A percentile compares a stretch with the other conserved stretches of the same genome.
Conservation (phyloP, 2,329 filamentous ascomycete genomes). For the Colletotrichum acutatum region DNA sequence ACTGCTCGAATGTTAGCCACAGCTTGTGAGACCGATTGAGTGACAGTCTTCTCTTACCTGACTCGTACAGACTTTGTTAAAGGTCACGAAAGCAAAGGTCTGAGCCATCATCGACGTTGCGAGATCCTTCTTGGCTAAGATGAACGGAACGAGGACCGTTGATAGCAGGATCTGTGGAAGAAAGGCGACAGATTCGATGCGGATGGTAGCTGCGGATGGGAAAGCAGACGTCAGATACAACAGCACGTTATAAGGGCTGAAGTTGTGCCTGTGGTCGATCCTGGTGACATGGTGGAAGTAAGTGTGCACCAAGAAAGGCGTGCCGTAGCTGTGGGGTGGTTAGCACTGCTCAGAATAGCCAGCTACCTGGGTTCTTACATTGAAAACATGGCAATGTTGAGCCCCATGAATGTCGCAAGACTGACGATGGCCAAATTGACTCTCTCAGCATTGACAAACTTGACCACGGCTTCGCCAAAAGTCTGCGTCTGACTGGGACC, state of each 20-base stretch:
- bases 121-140: conserved; percentile 83
- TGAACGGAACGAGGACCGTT: conserved; percentile 78
- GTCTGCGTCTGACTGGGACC: conserved; percentile 28
- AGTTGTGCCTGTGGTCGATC: conserved; percentile 97
- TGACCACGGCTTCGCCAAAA: conserved; percentile 39
- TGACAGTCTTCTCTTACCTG: conserved; percentile 70
- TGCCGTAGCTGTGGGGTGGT: conserved; percentile 71
- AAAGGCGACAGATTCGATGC: conserved; percentile 85
- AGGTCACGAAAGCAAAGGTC: conserved; percentile 96
- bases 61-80: conserved; percentile 99
- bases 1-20: conserved; percentile 63
- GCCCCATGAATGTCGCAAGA: conserved; percentile 74
- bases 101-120: conserved; percentile 90
- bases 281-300: conserved; percentile 93
- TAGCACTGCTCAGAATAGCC: neutral
- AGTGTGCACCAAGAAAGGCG: conserved; percentile 86
- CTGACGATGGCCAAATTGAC: conserved; percentile 72
- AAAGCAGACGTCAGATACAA: conserved; percentile 85
- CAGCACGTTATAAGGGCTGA: conserved; percentile 93
- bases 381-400: conserved; percentile 84
- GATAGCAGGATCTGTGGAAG: conserved; percentile 87
- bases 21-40: neutral
- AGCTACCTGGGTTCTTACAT: conserved; percentile 60
- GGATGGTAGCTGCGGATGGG: conserved; percentile 51
- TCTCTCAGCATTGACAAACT: conserved; percentile 65